Conservation (phyloP, 2,329 filamentous ascomycete genomes). For the Fusarium sp. region DNA sequence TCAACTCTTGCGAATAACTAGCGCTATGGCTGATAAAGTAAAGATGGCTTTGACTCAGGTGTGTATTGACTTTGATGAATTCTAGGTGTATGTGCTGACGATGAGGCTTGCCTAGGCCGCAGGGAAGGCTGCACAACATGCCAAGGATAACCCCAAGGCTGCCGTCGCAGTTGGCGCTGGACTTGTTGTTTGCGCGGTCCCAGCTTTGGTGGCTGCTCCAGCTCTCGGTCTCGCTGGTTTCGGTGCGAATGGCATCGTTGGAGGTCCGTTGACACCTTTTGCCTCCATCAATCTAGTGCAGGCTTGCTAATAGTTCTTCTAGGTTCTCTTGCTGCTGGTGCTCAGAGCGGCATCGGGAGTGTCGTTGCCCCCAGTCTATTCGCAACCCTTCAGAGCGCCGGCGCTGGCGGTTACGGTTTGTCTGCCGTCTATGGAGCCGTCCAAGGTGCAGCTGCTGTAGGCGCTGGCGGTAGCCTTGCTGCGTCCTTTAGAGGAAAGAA, state of each 20-base stretch:
- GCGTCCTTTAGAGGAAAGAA: background rate
- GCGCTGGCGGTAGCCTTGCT: background rate
- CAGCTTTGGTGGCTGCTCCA: slow-evolving; percentile 22
- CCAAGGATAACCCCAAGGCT: background rate
- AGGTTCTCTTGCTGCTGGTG: slow-evolving; percentile 43
- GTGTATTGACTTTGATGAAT: background rate
- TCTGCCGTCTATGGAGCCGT: slow-evolving; percentile 33
- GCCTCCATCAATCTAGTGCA: background rate
- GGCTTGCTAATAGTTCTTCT: background rate
- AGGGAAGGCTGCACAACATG: background rate
- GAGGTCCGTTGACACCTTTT: slow-evolving; percentile 10
- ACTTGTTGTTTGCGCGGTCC: slow-evolving; percentile 14
- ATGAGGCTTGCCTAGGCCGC: background rate
- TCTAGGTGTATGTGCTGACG: background rate
- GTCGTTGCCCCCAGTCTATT: slow-evolving; percentile 42
- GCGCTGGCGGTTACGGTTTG: slow-evolving; percentile 43
- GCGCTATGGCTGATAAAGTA: background rate
- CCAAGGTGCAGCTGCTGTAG: slow-evolving; percentile 3
- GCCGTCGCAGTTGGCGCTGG: slow-evolving; percentile 10
- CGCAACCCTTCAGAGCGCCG: slow-evolving; percentile 50
- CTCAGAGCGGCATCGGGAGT: slow-evolving; percentile 47
- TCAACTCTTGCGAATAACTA: background rate
- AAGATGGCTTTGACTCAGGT: background rate
- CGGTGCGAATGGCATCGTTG: slow-evolving; percentile 28
- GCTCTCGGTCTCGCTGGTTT: slow-evolving; percentile 31